Base-by-base conservation (phyloP, 2,329 filamentous ascomycete species). In the Pyrenophora teres region DNA sequence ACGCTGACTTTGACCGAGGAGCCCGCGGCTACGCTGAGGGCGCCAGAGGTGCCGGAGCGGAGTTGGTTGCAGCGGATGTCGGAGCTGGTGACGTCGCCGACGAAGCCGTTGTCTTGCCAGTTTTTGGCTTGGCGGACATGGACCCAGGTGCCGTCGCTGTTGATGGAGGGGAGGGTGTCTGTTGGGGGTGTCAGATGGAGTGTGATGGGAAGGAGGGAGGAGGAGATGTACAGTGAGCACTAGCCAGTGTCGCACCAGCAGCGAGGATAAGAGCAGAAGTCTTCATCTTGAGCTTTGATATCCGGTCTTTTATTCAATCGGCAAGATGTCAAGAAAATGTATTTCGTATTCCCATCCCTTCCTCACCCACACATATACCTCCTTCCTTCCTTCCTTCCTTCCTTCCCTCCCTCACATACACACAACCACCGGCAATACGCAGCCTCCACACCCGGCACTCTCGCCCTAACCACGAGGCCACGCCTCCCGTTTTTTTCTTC, bases 1-100 rank as follows among this genome's bases (percentile, higher is more conserved):
- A 67, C 67, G 9, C 59, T 69, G 61, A 74, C 72, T 42, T 64
- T 67, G 10, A 74, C 48, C 3, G 52, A 64, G 21, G 65, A 65
- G 6, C 71, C 71, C 1, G 68, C 70, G 31, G 58, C 51, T 10
- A 58, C 57, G 15, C 44, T 55, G 7, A 50, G 50, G 36, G 52
- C 50, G 27, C 27, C 27, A 1, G 52, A 45, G 3, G 48, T 49
- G 2, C 54, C 62, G 1, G 38, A 39, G 4, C 57, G 67, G 8
- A 60, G 54, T 10, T 62, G 57, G 19, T 54, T 51, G 65, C 69
- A 72, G 31, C 69, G 65, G 39, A 72, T 72, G 9, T 62, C 59
- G 6, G 36, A 43, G 27, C 59, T 64, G 4, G 47, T 49, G 10
- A 63, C 59, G 13, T 62, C 52, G 30, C 50, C 50, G 8, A 52